Conservation (phyloP, 2,329 filamentous ascomycete genomes). For the Beauveria sp. region DNA sequence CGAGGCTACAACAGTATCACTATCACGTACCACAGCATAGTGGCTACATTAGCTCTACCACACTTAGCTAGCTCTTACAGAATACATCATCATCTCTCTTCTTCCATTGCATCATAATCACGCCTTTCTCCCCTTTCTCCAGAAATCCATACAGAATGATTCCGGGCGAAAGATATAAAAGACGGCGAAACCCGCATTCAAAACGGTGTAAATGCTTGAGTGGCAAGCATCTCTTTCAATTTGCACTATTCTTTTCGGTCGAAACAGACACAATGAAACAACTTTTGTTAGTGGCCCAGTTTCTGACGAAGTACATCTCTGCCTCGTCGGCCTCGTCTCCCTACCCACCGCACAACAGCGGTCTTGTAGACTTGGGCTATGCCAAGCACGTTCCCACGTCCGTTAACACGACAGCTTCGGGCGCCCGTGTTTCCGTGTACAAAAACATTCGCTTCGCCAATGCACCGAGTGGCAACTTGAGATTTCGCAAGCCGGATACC, state of each 20-base stretch:
- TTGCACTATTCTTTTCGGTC: not conserved
- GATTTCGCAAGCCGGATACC: slow-evolving; percentile 17
- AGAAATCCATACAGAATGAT: not conserved
- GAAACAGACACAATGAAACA: not conserved
- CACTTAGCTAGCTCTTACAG: too few relatives aligned
- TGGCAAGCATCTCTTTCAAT: not conserved
- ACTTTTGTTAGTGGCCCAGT: not conserved
- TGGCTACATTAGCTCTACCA: too few relatives aligned
- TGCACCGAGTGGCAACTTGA: slow-evolving; percentile 16
- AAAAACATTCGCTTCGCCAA: slow-evolving; percentile 21
- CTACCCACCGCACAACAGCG: not conserved
- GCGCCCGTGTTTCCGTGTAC: slow-evolving; percentile 16
- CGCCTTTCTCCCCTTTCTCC: too few relatives aligned
- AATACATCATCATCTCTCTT: too few relatives aligned
- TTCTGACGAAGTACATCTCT: not conserved
- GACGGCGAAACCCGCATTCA: not conserved
- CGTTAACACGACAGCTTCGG: slow-evolving; percentile 15
- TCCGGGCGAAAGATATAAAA: not conserved
- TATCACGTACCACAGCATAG: too few relatives aligned
- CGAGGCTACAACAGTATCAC: too few relatives aligned
- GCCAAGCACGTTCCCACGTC: slow-evolving; percentile 15
- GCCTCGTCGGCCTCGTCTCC: not conserved
- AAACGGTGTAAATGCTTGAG: not conserved
- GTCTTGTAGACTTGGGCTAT: slow-evolving; percentile 14
- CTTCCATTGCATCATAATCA: too few relatives aligned